Conservation (phyloP, 2,329 filamentous ascomycete genomes). For the Metarhizium album region DNA sequence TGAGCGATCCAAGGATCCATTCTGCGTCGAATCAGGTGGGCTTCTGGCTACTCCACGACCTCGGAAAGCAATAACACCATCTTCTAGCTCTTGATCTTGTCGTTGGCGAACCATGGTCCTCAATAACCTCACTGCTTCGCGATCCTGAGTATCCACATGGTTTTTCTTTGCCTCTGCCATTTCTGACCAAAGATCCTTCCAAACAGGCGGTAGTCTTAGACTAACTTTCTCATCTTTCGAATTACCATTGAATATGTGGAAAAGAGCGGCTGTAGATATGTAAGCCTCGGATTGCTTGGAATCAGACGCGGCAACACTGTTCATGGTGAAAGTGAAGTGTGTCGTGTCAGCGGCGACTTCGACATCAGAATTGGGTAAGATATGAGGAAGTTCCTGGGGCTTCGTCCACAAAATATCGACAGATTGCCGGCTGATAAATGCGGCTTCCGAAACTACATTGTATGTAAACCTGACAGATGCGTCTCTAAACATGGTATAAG, state of each 20-base stretch:
- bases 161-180: constrained; percentile 61
- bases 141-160: constrained; percentile 59
- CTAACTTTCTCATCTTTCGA: constrained; percentile 79
- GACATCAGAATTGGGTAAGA: constrained; percentile 25
- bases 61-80: constrained; percentile 69
- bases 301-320: constrained; percentile 60
- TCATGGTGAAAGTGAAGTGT: constrained; percentile 62
- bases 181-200: constrained; percentile 80
- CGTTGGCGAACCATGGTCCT: constrained; percentile 59
- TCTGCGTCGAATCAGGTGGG: constrained; percentile 37
- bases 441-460: constrained; percentile 58
- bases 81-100: constrained; percentile 57
- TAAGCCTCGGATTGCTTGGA: constrained; percentile 77
- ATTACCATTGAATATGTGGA: constrained; percentile 67
- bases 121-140: constrained; percentile 55
- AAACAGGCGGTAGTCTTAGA: constrained; percentile 64
- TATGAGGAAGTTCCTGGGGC: constrained; percentile 42
- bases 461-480: constrained; percentile 56
- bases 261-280: constrained; percentile 71
- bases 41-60: constrained; percentile 40
- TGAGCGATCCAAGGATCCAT: constrained; percentile 32
- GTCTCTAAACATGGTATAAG: constrained; percentile 43
- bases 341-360: constrained; percentile 35
- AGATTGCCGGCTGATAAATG: constrained; percentile 66
- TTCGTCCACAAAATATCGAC: constrained; percentile 73